Evolutionary conservation across 2,329 filamentous ascomycete species (phyloP), one percentile per base, ranked within the genome.

Genomic region (Tolypocladium ophioglossoides): DNA sequence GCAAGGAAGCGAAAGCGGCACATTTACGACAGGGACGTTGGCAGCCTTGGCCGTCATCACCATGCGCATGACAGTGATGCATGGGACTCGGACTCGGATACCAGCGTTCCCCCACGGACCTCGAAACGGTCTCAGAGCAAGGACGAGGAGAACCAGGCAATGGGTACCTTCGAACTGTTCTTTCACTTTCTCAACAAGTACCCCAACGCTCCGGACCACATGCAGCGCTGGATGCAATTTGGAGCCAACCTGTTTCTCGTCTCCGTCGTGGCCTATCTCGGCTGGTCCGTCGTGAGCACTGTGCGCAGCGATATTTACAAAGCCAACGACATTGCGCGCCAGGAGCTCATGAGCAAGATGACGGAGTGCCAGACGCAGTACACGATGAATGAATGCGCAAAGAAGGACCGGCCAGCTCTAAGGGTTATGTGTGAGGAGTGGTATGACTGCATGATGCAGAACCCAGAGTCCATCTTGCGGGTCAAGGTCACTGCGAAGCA

Each of bases 391-490:
- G 76, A 78, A 39, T 99, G 94, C 68, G 80, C 78, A 0, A 69
- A 72, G 54, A 77, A 79, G 3, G 79, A 79, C 20, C 79, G 86
- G 16, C 92, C 91, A 0, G 89, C 87, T 0, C 75, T 97, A 61
- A 80, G 86, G 57, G 72, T 72, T 0, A 74, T 86, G 4, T 99
- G 94, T 68, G 80, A 84, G 37, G 81, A 85, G 57, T 97, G 92
- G 92, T 84, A 86, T 59, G 76, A 82, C 35, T 97, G 94, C 71
- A 96, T 96, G 89, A 84, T 85, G 59, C 83, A 86, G 59, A 89
- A 96, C 64, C 85, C 91, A 0, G 78, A 84, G 47, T 83, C 83
- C 54, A 83, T 96, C 54, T 91, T 89, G 60, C 79, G 86, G 39
- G 86, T 92, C 44, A 86, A 85, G 63, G 83, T 96, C 40, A 89